A percentile compares a stretch with the other conserved stretches of the same genome.
phyloP scores from a whole-genome alignment of 495 filamentous ascomycete genomes.

The Penicillium pulvis region DNA sequence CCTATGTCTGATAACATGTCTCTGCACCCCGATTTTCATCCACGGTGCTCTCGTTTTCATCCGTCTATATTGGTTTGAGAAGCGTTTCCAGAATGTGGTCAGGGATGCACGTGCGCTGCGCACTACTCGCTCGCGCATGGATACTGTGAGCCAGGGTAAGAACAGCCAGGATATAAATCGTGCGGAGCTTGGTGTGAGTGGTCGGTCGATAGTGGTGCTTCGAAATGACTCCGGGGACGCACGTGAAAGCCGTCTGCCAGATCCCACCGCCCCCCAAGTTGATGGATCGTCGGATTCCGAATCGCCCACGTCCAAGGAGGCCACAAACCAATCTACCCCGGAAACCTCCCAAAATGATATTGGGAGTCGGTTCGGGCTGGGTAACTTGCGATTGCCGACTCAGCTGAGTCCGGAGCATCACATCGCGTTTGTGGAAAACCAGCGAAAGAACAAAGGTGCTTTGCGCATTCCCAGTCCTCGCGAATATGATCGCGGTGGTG shows the following conservation, averaged over 20 bases:
- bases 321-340: slow-evolving; percentile 19
- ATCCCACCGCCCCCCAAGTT: slow-evolving; percentile 11
- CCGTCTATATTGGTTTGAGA: slow-evolving; percentile 97
- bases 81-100: slow-evolving; percentile 81
- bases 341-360: slow-evolving; percentile 21
- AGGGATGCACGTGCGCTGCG: slow-evolving; percentile 57
- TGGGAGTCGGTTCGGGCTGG: slow-evolving; percentile 28
- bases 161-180: slow-evolving; percentile 45
- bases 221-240: slow-evolving; percentile 48
- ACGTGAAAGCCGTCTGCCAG: slow-evolving; percentile 24
- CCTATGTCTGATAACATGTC: slow-evolving; percentile 68
- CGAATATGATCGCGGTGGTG: slow-evolving; percentile 78
- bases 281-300: slow-evolving; percentile 26
- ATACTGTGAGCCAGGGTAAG: slow-evolving; percentile 56
- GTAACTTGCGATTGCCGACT: slow-evolving; percentile 48
- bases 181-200: slow-evolving; percentile 69
- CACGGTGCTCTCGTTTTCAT: slow-evolving; percentile 85
- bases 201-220: slow-evolving; percentile 73
- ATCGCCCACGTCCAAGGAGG: slow-evolving; percentile 21
- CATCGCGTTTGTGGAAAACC: slow-evolving; percentile 83
- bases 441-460: slow-evolving; percentile 72
- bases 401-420: slow-evolving; percentile 69
- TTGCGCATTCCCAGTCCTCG: slow-evolving; percentile 85
- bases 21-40: slow-evolving; percentile 90
- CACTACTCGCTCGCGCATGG: slow-evolving; percentile 56